Evolutionary conservation across 2,329 filamentous ascomycete genomes (phyloP).

Genomic region (Curvularia hawaiiensis): DNA sequence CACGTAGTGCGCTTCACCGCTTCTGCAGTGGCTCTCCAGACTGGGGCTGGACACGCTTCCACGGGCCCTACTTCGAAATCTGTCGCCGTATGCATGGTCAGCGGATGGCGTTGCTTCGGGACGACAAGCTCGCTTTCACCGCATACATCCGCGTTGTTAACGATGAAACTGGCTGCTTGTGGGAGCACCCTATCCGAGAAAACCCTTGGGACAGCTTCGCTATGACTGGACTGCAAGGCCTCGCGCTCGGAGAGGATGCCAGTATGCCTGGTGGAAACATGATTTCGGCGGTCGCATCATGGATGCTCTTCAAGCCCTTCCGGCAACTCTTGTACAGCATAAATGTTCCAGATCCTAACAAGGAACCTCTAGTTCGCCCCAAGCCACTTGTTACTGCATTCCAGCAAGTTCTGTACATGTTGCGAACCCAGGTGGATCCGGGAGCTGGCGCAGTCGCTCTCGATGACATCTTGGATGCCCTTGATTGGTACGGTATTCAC

Average conservation of each 20-base stretch:
- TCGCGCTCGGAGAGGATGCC: conserved; percentile 40
- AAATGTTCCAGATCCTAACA: conserved; percentile 53
- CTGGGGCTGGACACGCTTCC: conserved; percentile 68
- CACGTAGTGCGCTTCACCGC: conserved; percentile 62
- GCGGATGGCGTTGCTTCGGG: conserved; percentile 62
- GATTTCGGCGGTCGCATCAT: conserved; percentile 62
- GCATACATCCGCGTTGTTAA: conserved; percentile 66
- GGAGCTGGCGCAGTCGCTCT: conserved; percentile 41
- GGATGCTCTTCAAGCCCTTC: conserved; percentile 65
- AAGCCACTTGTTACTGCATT: conserved; percentile 58
- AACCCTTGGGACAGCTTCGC: conserved; percentile 63
- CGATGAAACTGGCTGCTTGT: conserved; percentile 64
- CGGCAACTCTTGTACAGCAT: conserved; percentile 60
- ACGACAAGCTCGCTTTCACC: conserved; percentile 66
- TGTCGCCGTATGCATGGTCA: conserved; percentile 62
- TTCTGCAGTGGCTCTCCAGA: conserved; percentile 64
- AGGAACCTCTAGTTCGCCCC: conserved; percentile 53
- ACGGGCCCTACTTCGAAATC: conserved; percentile 63
- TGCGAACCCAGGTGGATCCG: conserved; percentile 52
- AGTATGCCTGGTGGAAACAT: conserved; percentile 47
- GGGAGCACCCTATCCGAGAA: conserved; percentile 62
- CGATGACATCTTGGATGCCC: conserved; percentile 43
- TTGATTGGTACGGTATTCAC: conserved; percentile 50
- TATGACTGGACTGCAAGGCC: conserved; percentile 62
- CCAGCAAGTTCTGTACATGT: conserved; percentile 58